Conservation (phyloP, 73 alveolate genomes). For the Diophrys appendiculata region DNA sequence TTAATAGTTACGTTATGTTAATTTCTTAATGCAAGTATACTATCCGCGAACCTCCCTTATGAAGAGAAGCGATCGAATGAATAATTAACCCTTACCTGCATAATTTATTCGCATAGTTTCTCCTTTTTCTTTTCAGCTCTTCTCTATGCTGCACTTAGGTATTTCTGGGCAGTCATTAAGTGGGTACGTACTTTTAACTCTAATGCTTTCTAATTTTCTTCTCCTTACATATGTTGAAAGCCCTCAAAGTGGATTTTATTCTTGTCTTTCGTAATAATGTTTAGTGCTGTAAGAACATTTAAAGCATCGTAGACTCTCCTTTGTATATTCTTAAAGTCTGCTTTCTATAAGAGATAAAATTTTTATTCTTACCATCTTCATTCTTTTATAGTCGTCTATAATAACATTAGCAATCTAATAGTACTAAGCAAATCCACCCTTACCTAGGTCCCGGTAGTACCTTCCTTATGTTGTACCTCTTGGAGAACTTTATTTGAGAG, state of each 20-base stretch:
- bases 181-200: no score
- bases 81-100: no score
- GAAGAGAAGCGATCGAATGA: no score
- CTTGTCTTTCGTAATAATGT: conserved; percentile 70
- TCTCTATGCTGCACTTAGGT: no score
- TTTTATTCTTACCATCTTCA: conserved; percentile 24
- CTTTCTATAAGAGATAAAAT: conserved; percentile 7
- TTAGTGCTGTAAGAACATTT: conserved; percentile 81
- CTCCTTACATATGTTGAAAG: no score
- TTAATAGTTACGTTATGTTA: no score
- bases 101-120: no score
- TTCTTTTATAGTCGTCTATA: conserved; percentile 29
- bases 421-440: neutral
- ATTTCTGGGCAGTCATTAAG: no score
- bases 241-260: conserved; percentile 24
- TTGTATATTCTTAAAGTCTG: conserved; percentile 77
- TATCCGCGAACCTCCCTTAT: no score
- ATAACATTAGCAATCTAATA: conserved; percentile 51
- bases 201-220: no score
- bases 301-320: conserved; percentile 90
- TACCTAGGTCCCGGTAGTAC: conserved; percentile 31
- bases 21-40: no score
- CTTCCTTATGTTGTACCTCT: conserved; percentile 24
- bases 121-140: no score
- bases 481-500: conserved; percentile 48